Percentiles rank a stretch among this genome's conserved stretches.
These are phyloP conservation scores for Podospora didyma DNA, from an alignment of 495 filamentous ascomycete genomes.

Conservation along the genomic window DNA sequence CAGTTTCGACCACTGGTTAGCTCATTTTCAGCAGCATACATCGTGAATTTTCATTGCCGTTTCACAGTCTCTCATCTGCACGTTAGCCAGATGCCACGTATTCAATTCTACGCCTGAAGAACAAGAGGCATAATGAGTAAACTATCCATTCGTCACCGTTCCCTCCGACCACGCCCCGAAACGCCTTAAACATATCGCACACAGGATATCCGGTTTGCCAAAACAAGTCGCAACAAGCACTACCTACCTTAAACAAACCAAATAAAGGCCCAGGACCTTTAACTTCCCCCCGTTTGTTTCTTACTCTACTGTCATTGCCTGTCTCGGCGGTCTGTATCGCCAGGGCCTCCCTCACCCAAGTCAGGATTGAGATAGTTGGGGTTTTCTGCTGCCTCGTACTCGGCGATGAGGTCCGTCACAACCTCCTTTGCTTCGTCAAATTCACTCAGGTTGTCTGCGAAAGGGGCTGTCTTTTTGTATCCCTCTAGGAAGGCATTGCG, in stretches of 20 bases:
- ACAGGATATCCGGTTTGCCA: no score
- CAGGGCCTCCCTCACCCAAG: slow-evolving; percentile 44
- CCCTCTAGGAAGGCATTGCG: slow-evolving; percentile 94
- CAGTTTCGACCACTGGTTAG: no score
- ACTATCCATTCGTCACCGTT: no score
- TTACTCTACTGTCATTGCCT: slow-evolving; percentile 24
- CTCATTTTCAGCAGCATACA: no score
- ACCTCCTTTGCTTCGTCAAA: slow-evolving; percentile 93
- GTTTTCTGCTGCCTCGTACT: slow-evolving; percentile 94
- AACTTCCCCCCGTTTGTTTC: not conserved
- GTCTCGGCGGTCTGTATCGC: slow-evolving; percentile 45
- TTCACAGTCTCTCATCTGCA: no score
- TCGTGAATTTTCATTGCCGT: no score
- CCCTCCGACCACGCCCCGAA: no score
- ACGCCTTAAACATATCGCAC: no score
- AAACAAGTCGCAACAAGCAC: no score
- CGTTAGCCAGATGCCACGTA: no score
- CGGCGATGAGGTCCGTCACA: slow-evolving; percentile 78
- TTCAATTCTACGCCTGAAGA: no score
- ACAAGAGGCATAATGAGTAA: no score
- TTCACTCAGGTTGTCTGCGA: slow-evolving; percentile 83
- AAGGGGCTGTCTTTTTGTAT: slow-evolving; percentile 92
- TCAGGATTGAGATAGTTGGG: slow-evolving; percentile 78
- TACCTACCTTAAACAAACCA: not conserved
- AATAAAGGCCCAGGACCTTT: not conserved